These are phyloP conservation scores for Trichoderma koningiopsis DNA, from an alignment of 2,329 filamentous ascomycete genomes.

Conservation along the genomic window DNA sequence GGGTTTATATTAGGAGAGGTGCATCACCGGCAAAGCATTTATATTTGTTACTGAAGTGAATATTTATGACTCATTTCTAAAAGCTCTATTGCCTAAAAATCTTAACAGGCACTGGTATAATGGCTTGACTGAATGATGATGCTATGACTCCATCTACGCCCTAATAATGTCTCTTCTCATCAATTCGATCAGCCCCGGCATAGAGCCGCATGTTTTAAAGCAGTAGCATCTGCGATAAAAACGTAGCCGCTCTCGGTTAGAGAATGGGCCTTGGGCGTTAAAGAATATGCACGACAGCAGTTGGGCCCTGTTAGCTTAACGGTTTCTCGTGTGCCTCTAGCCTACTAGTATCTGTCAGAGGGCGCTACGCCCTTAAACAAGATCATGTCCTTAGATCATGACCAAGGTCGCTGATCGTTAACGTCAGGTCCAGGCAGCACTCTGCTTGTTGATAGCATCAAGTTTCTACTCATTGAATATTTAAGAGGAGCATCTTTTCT, in stretches of 20 bases:
- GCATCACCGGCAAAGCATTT: neutral
- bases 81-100: neutral
- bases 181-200: too few relatives aligned
- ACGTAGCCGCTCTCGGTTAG: neutral
- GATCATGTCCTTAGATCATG: neutral
- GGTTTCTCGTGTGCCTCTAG: neutral
- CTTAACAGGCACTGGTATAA: neutral
- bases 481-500: neutral
- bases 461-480: too few relatives aligned
- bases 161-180: neutral
- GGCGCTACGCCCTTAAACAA: slow-evolving; percentile 12
- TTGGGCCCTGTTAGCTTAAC: neutral
- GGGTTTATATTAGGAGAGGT: neutral
- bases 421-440: neutral
- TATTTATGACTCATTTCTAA: neutral
- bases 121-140: neutral
- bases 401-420: neutral
- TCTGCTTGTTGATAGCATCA: neutral
- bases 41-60: neutral
- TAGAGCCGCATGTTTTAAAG: neutral
- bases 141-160: neutral
- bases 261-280: neutral
- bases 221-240: neutral
- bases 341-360: neutral
- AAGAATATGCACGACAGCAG: neutral